phyloP scores from a whole-genome alignment of 1,284 basidiomycete genomes.

The Boletellus sp. region DNA sequence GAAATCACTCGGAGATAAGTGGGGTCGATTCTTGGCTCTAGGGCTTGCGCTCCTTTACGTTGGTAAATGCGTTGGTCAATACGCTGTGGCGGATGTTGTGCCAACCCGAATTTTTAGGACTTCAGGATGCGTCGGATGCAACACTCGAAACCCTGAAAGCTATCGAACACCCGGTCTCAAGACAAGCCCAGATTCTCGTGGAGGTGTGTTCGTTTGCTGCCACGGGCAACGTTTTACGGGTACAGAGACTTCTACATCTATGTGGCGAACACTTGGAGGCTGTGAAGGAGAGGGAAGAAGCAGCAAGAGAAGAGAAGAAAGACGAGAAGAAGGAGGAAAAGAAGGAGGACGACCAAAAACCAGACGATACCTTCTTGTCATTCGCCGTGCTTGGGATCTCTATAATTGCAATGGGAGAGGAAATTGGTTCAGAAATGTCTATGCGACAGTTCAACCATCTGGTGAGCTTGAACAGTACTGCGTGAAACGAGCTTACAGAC shows the following conservation, averaged over 20 bases:
- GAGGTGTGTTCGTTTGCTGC: slow-evolving; percentile 95
- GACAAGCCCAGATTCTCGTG: slow-evolving; percentile 89
- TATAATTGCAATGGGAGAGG: slow-evolving; percentile 97
- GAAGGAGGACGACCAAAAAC: slow-evolving; percentile 47
- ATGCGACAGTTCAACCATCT: slow-evolving; percentile 92
- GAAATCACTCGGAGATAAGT: slow-evolving; percentile 82
- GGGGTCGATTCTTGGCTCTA: slow-evolving; percentile 88
- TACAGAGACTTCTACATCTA: slow-evolving; percentile 90
- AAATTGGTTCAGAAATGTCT: slow-evolving; percentile 97
- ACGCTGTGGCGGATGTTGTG: not conserved
- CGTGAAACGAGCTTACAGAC: slow-evolving; percentile 8
- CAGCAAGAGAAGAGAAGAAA: slow-evolving; percentile 51
- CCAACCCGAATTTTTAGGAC: slow-evolving; percentile 46
- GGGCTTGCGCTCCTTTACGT: slow-evolving; percentile 92
- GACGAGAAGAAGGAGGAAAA: slow-evolving; percentile 55
- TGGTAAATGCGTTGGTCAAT: slow-evolving; percentile 46
- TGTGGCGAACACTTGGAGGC: slow-evolving; percentile 88
- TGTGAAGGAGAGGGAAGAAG: slow-evolving; percentile 51
- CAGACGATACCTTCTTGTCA: slow-evolving; percentile 85
- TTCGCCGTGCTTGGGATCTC: slow-evolving; percentile 95
- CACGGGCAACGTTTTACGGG: slow-evolving; percentile 92
- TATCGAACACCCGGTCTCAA: slow-evolving; percentile 90
- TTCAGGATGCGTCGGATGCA: slow-evolving; percentile 90
- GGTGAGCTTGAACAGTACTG: slow-evolving; percentile 41
- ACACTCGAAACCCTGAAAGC: slow-evolving; percentile 95